Conservation (phyloP, 495 filamentous ascomycete genomes). For the Diplogelasinospora grovesii region DNA sequence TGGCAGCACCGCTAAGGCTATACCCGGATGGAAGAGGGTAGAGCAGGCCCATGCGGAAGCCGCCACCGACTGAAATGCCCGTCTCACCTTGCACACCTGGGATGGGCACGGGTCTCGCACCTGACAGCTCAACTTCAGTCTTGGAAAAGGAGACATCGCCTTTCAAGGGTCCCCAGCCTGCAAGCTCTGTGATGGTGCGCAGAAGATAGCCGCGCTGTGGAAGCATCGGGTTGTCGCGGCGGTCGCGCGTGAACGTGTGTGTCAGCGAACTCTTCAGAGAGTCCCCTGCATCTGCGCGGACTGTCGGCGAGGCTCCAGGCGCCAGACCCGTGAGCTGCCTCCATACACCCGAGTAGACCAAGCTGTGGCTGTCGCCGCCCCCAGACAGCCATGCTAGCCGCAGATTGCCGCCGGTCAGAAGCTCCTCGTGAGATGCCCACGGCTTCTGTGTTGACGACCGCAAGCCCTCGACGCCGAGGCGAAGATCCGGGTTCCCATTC, state of each 20-base stretch:
- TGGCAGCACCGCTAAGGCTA: constrained; percentile 44
- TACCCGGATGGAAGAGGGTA: constrained; percentile 52
- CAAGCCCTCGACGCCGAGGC: constrained; percentile 66
- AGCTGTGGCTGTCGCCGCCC: constrained; percentile 59
- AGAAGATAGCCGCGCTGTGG: constrained; percentile 72
- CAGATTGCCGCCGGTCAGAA: constrained; percentile 68
- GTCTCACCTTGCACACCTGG: constrained; percentile 56
- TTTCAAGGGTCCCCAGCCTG: constrained; percentile 74
- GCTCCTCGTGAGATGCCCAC: constrained; percentile 91
- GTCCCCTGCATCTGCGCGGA: constrained; percentile 83
- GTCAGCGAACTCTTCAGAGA: constrained; percentile 79
- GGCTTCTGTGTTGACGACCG: constrained; percentile 76
- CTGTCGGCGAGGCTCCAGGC: constrained; percentile 65
- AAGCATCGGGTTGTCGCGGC: constrained; percentile 63
- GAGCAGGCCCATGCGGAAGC: constrained; percentile 50
- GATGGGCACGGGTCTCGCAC: constrained; percentile 62
- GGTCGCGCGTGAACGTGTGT: constrained; percentile 73
- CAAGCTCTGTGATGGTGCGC: constrained; percentile 71
- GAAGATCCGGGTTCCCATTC: constrained; percentile 68
- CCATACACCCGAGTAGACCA: constrained; percentile 78
- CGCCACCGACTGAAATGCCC: constrained; percentile 54
- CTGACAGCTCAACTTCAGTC: constrained; percentile 72
- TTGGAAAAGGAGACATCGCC: constrained; percentile 92
- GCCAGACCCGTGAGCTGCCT: constrained; percentile 76
- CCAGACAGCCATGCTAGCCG: constrained; percentile 64